phyloP scores from a whole-genome alignment of 2,329 filamentous ascomycete species.

The Aspergillus versicolor region DNA sequence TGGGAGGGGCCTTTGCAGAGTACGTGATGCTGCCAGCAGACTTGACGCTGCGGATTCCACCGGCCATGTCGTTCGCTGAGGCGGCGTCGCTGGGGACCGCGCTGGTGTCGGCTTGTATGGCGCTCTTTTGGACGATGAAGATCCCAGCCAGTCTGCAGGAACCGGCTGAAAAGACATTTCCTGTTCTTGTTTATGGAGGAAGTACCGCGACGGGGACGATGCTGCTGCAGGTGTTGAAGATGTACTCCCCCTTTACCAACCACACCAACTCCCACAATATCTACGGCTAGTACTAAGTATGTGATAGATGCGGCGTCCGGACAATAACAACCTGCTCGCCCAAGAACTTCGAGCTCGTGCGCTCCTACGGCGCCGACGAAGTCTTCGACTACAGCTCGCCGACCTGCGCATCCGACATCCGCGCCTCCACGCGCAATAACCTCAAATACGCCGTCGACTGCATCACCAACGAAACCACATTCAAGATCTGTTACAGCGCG shows the following conservation, averaged over 20 bases:
- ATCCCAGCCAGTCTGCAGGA: not conserved
- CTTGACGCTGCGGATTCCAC: not conserved
- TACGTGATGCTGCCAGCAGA: not conserved
- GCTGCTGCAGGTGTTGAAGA: constrained; percentile 1
- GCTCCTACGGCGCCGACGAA: constrained; percentile 10
- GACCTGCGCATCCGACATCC: constrained; percentile 11
- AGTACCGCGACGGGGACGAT: constrained; percentile 7
- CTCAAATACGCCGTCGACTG: constrained; percentile 13
- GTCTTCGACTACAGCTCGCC: constrained; percentile 15
- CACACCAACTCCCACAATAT: too few relatives aligned
- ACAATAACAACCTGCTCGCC: constrained; percentile 4
- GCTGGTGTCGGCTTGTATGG: not conserved
- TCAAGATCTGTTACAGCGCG: constrained; percentile 9
- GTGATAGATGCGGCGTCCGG: not conserved
- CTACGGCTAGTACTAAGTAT: too few relatives aligned
- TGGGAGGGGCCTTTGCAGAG: not conserved
- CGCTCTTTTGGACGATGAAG: not conserved
- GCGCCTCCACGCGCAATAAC: constrained; percentile 6
- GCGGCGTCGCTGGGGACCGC: not conserved
- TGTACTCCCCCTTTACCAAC: not conserved
- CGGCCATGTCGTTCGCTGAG: not conserved
- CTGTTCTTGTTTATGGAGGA: constrained; percentile 4
- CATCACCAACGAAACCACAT: not conserved
- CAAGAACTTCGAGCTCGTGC: constrained; percentile 11
- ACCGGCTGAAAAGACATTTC: not conserved